Conservation (phyloP, 1,284 basidiomycete species). For the Leucoagaricus sp. region DNA sequence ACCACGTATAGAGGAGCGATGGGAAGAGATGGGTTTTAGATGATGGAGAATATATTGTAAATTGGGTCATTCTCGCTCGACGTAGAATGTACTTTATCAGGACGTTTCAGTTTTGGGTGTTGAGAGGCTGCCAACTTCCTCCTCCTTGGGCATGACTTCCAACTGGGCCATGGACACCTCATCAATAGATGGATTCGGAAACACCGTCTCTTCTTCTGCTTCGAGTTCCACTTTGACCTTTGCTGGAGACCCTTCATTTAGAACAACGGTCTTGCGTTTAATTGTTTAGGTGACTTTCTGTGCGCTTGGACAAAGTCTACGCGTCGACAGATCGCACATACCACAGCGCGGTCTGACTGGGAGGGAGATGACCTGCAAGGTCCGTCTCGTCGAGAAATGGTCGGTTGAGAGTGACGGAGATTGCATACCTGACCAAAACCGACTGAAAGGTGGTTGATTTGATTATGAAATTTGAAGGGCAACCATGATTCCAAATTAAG, state of each 20-base stretch:
- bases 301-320: constrained; percentile 64
- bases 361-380: constrained; percentile 69
- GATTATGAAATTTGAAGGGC: constrained; percentile 73
- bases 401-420: constrained; percentile 14
- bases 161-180: constrained; percentile 6
- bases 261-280: constrained; percentile 24
- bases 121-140: neutral
- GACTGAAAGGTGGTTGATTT: constrained; percentile 88
- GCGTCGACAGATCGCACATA: constrained; percentile 61
- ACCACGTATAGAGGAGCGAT: neutral
- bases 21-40: neutral
- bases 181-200: constrained; percentile 8
- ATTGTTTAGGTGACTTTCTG: constrained; percentile 28
- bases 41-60: neutral
- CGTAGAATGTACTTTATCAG: neutral
- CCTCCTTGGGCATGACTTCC: constrained; percentile 11
- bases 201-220: constrained; percentile 23
- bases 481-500: constrained; percentile 92
- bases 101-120: neutral
- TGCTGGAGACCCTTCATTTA: constrained; percentile 20
- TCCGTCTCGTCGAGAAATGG: neutral
- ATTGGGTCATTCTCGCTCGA: neutral
- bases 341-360: constrained; percentile 86
- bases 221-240: constrained; percentile 28
- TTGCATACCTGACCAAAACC: constrained; percentile 94